phyloP scores from a whole-genome alignment of 2,329 filamentous ascomycete species.

The Xylaria sp. region DNA sequence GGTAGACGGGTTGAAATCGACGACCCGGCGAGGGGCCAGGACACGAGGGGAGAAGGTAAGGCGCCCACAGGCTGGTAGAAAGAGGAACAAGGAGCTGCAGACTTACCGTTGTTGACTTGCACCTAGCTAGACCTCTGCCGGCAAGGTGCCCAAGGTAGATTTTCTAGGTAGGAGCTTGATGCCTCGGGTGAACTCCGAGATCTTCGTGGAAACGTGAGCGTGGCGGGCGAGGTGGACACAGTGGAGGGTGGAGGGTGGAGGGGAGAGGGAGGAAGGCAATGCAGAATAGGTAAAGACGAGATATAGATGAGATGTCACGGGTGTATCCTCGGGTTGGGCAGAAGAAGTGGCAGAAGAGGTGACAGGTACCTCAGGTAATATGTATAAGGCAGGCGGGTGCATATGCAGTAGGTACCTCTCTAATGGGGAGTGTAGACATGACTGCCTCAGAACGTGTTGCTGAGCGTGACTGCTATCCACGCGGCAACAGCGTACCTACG shows the following conservation, averaged over 20 bases:
- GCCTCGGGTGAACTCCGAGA: neutral
- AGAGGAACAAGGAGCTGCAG: too few relatives aligned
- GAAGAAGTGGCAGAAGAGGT: too few relatives aligned
- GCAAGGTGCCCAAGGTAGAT: neutral
- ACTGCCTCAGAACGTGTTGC: slow-evolving; percentile 10
- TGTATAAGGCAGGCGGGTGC: too few relatives aligned
- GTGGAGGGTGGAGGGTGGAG: neutral
- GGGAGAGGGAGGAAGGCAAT: neutral
- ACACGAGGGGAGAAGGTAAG: too few relatives aligned
- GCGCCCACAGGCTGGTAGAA: too few relatives aligned
- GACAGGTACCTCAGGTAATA: too few relatives aligned
- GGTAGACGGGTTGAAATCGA: neutral
- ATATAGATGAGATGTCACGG: too few relatives aligned
- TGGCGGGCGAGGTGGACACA: neutral
- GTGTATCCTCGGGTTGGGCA: too few relatives aligned
- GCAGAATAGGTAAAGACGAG: neutral
- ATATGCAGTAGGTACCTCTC: too few relatives aligned
- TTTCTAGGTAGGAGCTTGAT: neutral
- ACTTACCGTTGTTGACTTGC: too few relatives aligned
- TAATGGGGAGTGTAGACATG: neutral
- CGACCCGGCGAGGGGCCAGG: too few relatives aligned
- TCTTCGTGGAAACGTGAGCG: neutral
- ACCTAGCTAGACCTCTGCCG: too few relatives aligned
- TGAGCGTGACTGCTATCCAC: neutral
- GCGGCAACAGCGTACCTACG: neutral